Evolutionary conservation across 2,329 filamentous ascomycete genomes (phyloP).

Genomic region (Phialemoniopsis sp.): DNA sequence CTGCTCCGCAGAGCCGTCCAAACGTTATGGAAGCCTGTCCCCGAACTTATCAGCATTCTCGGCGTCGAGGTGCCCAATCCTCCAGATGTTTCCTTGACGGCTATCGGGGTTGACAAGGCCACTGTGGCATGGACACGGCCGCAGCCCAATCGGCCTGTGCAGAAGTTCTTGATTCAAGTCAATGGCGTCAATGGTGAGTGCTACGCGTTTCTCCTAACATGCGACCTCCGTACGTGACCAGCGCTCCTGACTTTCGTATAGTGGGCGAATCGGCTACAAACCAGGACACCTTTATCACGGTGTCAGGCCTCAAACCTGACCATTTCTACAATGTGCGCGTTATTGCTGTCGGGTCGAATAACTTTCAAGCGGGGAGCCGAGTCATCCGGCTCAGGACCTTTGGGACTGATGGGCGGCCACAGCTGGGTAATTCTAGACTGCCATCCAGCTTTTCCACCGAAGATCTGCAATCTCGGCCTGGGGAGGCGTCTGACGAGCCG

Average conservation of each 20-base stretch:
- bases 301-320: conserved; percentile 80
- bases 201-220: conserved; percentile 9
- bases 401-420: conserved; percentile 59
- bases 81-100: conserved; percentile 85
- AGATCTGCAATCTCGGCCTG: conserved; percentile 35
- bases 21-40: conserved; percentile 85
- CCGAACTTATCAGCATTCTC: conserved; percentile 84
- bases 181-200: conserved; percentile 83
- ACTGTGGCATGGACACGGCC: conserved; percentile 88
- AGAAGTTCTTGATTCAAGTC: conserved; percentile 87
- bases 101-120: conserved; percentile 81
- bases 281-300: conserved; percentile 82
- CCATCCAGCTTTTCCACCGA: conserved; percentile 53
- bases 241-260: conserved; percentile 22
- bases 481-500: conserved; percentile 45
- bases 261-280: conserved; percentile 79
- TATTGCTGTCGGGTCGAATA: conserved; percentile 84
- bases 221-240: background rate
- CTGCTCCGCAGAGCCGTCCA: conserved; percentile 81
- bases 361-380: conserved; percentile 86
- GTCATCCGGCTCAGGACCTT: conserved; percentile 81
- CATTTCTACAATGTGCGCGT: conserved; percentile 93
- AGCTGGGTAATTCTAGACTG: conserved; percentile 51
- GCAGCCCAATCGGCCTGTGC: conserved; percentile 59
- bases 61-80: conserved; percentile 90